A percentile compares a stretch with the other conserved stretches of the same genome.
phyloP scores from a whole-genome alignment of 2,329 filamentous ascomycete genomes.

The Shiraia bambusicola region DNA sequence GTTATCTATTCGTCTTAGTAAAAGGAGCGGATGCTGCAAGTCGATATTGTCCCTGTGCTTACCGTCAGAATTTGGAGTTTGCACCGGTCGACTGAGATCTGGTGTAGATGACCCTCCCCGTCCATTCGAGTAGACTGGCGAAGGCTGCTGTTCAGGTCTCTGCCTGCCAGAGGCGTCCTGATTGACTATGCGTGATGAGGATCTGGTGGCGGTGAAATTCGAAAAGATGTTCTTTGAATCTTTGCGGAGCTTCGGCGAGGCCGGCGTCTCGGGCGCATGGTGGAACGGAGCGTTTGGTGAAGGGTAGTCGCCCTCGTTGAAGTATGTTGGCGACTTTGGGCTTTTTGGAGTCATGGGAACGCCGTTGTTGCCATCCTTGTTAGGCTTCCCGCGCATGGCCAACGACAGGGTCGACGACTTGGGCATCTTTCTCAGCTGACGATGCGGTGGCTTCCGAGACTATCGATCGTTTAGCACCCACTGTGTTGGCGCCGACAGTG shows the following conservation, averaged over 20 bases:
- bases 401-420: constrained; percentile 43
- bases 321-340: constrained; percentile 33
- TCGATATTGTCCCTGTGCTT: constrained; percentile 7
- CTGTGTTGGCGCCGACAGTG: constrained; percentile 5
- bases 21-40: background rate
- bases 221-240: constrained; percentile 50
- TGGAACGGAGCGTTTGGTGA: constrained; percentile 37
- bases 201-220: constrained; percentile 52
- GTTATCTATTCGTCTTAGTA: constrained; percentile 26
- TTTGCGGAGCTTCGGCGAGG: constrained; percentile 41
- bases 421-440: constrained; percentile 41
- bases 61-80: constrained; percentile 42
- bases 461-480: constrained; percentile 28
- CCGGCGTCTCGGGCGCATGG: constrained; percentile 35
- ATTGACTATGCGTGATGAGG: constrained; percentile 45
- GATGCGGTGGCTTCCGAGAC: constrained; percentile 27
- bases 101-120: constrained; percentile 52
- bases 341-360: constrained; percentile 39
- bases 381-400: constrained; percentile 38
- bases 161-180: constrained; percentile 41
- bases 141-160: constrained; percentile 37
- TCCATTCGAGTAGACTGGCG: constrained; percentile 44
- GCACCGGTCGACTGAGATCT: constrained; percentile 46
- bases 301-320: constrained; percentile 25
- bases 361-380: constrained; percentile 21